Evolutionary conservation across 768 basidiomycete genomes (phyloP), one percentile per base, ranked within the genome.

Genomic region (Pulveroboletus sp.): DNA sequence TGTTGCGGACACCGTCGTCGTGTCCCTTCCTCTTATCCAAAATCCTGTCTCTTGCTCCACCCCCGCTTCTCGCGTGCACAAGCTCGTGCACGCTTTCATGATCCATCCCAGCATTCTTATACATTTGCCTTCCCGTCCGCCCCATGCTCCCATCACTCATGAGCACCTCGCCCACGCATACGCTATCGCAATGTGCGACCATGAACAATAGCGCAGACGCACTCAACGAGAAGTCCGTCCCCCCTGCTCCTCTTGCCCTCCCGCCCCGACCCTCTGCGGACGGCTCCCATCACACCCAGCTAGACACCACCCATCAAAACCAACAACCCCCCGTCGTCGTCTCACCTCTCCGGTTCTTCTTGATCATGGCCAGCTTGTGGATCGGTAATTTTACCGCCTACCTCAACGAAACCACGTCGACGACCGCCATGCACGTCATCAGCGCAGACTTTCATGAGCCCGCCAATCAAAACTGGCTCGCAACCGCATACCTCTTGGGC

Each of bases 371-470:
- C 31, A 66, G 67, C 48, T 18, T 68, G 27, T 68, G 69, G 69
- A 49, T 68, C 21, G 67, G 67, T 14, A 68, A 68, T 57, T 65
- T 70, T 46, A 65, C 68, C 11, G 68, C 68, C 26, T 69, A 71
- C 56, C 47, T 69, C 49, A 69, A 69, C 40, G 68, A 69, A 46
- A 69, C 68, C 0, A 70, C 64, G 11, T 57, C 59, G 9, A 69
- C 68, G 0, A 69, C 68, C 11, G 68, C 69, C 26, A 70, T 71
- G 68, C 68, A 69, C 38, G 53, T 62, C 58, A 69, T 69, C 36
- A 53, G 66, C 13, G 62, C 62, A 15, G 57, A 69, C 26, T 67
- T 69, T 32, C 21, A 53, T 10, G 59, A 55, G 8, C 59, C 70
- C 18, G 44, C 68, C 1, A 68, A 64, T 57, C 68, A 69, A 24